phyloP scores from a whole-genome alignment of 257 asterid genomes.

The Primulina eburnea region DNA sequence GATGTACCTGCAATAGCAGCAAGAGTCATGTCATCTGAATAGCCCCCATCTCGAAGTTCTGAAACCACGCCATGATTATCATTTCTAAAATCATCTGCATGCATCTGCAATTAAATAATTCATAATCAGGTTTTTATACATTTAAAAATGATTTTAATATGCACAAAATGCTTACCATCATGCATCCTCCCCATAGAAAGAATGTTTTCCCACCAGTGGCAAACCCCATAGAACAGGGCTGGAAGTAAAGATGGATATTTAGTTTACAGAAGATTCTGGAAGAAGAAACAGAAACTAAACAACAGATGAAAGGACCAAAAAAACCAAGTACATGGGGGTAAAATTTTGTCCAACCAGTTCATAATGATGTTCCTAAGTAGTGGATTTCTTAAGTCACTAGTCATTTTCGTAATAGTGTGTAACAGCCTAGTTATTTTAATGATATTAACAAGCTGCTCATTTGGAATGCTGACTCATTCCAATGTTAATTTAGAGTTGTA shows the following conservation, averaged over 20 bases:
- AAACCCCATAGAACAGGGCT: constrained; percentile 99
- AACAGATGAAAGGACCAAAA: constrained; percentile 20
- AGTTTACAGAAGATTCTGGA: constrained; percentile 19
- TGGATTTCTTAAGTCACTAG: constrained; percentile 2
- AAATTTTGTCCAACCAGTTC: not conserved
- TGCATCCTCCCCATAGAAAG: constrained; percentile 99
- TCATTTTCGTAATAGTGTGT: not conserved
- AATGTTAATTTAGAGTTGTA: constrained; percentile 2
- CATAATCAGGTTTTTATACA: constrained; percentile 23
- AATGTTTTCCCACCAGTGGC: constrained; percentile 98
- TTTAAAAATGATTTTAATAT: constrained; percentile 15
- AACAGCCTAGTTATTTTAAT: not conserved
- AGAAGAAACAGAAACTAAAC: constrained; percentile 27
- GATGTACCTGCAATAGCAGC: constrained; percentile 84
- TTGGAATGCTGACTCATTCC: constrained; percentile 11
- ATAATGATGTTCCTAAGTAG: constrained; percentile 1
- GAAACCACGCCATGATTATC: constrained; percentile 78
- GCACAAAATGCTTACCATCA: constrained; percentile 67
- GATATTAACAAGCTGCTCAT: constrained; percentile 13
- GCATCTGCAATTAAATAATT: constrained; percentile 64
- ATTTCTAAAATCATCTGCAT: constrained; percentile 94
- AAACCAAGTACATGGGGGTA: constrained; percentile 2
- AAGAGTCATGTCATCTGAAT: constrained; percentile 99
- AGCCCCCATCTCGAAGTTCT: constrained; percentile 90
- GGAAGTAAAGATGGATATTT: constrained; percentile 24